phyloP scores from a whole-genome alignment of 345 rosid species.

The Pistacia integerrima region DNA sequence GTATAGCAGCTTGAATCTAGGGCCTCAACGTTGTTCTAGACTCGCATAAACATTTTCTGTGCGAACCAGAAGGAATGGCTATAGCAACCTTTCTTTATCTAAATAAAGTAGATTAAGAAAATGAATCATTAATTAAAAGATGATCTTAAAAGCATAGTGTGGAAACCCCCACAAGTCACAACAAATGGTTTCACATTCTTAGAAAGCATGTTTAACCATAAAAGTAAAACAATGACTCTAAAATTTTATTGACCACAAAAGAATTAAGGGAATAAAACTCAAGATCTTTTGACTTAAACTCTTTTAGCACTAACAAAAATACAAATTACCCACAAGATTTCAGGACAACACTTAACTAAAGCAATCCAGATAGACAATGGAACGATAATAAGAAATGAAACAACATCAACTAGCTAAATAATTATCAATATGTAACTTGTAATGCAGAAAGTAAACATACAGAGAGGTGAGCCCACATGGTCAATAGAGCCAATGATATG shows the following conservation, averaged over 20 bases:
- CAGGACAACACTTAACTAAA: too few species aligned
- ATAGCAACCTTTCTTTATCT: too few species aligned
- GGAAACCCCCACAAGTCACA: neutral
- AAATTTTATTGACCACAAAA: neutral
- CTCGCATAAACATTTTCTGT: too few species aligned
- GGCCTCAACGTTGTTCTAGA: neutral
- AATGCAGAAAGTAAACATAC: slow-evolving; percentile 45
- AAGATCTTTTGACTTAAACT: neutral
- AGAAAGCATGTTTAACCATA: too few species aligned
- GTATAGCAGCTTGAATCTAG: neutral
- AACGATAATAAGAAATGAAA: neutral
- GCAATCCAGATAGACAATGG: neutral
- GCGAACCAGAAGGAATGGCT: too few species aligned
- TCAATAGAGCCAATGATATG: slow-evolving; percentile 83
- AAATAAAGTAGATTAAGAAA: too few species aligned
- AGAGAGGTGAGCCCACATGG: slow-evolving; percentile 79
- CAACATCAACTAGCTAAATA: neutral
- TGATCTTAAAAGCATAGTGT: too few species aligned
- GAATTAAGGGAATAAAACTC: neutral
- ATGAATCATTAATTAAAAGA: too few species aligned
- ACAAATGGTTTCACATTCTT: too few species aligned
- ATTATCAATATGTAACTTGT: neutral
- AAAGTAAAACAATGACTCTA: neutral
- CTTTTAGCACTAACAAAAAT: neutral
- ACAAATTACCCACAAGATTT: neutral